Conservation (phyloP, 345 rosid genomes). For the Salix brachista region DNA sequence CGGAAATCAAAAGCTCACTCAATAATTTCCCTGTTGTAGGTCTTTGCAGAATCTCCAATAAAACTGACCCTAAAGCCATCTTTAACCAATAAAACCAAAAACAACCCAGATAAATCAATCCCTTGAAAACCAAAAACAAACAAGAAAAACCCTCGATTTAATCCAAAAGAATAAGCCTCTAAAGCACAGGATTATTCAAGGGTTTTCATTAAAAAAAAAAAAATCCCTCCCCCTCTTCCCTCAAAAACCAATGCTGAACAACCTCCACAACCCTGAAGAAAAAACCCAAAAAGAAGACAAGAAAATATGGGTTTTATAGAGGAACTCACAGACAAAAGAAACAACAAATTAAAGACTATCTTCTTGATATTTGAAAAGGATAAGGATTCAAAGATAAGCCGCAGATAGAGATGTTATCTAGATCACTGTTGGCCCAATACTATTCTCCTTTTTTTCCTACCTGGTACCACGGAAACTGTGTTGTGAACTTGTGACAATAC, state of each 20-base stretch:
- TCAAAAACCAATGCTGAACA: slow-evolving; percentile 7
- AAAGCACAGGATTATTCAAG: slow-evolving; percentile 43
- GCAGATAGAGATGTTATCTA: slow-evolving; percentile 29
- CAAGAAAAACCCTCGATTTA: slow-evolving; percentile 42
- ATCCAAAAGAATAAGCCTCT: slow-evolving; percentile 30
- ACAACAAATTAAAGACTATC: background rate
- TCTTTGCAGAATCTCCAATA: slow-evolving; percentile 44
- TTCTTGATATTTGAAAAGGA: slow-evolving; percentile 11
- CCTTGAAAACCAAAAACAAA: background rate
- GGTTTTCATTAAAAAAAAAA: slow-evolving; percentile 13
- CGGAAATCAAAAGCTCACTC: slow-evolving; percentile 46
- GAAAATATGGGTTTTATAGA: background rate
- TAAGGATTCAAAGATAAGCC: slow-evolving; percentile 58
- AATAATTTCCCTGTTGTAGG: slow-evolving; percentile 44
- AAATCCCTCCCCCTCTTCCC: background rate
- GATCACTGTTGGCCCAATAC: slow-evolving; percentile 55
- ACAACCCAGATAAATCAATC: slow-evolving; percentile 18
- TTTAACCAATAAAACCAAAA: background rate
- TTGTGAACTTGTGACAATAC: background rate
- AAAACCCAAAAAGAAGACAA: background rate
- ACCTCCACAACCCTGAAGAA: too few species aligned
- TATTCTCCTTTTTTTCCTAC: background rate
- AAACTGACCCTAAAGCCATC: slow-evolving; percentile 53
- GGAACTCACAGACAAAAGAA: too few species aligned
- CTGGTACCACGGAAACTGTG: background rate